These are phyloP conservation scores for Lithospermum erythrorhizon DNA, from an alignment of 257 asterid species.

Conservation along the genomic window DNA sequence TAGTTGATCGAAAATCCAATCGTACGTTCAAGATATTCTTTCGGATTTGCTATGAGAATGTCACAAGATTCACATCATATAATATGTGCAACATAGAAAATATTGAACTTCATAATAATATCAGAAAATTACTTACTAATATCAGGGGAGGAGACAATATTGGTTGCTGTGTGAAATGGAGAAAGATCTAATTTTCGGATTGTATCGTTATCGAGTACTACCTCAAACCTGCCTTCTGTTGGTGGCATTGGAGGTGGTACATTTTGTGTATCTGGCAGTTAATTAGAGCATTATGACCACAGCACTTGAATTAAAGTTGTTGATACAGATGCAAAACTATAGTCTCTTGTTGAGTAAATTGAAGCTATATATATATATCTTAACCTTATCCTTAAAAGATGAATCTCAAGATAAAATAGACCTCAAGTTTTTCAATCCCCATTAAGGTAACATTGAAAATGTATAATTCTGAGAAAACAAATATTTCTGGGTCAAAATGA, in stretches of 20 bases:
- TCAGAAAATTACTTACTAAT: background rate
- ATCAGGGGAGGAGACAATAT: constrained; percentile 33
- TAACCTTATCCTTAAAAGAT: background rate
- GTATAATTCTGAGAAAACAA: no score
- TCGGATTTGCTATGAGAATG: constrained; percentile 36
- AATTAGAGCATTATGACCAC: background rate
- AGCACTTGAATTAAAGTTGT: no score
- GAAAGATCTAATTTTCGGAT: constrained; percentile 44
- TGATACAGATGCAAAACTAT: no score
- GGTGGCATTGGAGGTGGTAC: constrained; percentile 70
- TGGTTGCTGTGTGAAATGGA: constrained; percentile 47
- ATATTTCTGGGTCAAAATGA: no score
- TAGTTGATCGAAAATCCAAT: constrained; percentile 72
- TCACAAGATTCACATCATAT: background rate
- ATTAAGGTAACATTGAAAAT: no score
- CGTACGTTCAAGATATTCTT: constrained; percentile 50
- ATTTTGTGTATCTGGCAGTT: constrained; percentile 23
- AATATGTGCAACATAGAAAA: background rate
- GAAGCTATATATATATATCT: no score
- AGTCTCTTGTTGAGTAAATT: background rate
- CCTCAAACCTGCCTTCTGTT: constrained; percentile 54
- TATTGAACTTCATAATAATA: background rate
- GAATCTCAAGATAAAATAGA: no score
- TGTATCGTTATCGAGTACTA: constrained; percentile 50
- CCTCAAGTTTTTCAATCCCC: no score